Base-by-base conservation (phyloP, 1,284 basidiomycete species). In the Puccinia hordei region DNA sequence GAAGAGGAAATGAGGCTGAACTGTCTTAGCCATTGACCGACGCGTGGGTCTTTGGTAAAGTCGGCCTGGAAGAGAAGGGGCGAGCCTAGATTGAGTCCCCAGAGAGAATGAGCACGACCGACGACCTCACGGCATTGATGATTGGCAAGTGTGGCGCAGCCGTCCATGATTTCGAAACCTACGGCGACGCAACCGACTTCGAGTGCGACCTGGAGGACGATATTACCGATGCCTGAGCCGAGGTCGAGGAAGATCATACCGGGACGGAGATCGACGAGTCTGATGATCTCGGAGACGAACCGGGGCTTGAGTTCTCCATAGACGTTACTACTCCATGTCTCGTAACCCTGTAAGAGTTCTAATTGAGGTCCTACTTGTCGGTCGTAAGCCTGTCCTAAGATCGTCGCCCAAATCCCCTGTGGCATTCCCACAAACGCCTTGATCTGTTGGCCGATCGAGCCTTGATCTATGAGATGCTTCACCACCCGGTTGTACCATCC, bases 211-310 rank as follows among this genome's bases (percentile, higher is more conserved):
- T 89, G 88, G 0, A 89, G 84, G 3, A 89, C 85, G 55, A 88
- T 87, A 82, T 89, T 89, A 38, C 88, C 88, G 0, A 90, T 89
- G 0, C 89, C 89, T 1, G 86, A 87, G 0, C 89, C 89, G 17
- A 90, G 86, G 83, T 90, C 89, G 33, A 89, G 84, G 81, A 87
- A 86, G 15, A 85, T 84, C 33, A 84, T 85, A 35, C 81, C 80
- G 0, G 86, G 85, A 1, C 85, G 84, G 0, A 87, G 82, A 8
- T 71, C 44, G 10, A 85, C 85, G 55, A 86, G 82, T 27, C 85
- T 83, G 1, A 85, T 84, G 53, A 87, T 85, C 81, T 87, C 85
- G 30, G 85, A 85, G 80, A 87, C 84, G 81, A 87, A 87, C 22
- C 84, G 83, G 0, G 87, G 86, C 19, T 86, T 82, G 35, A 87